A percentile compares a stretch with the other conserved stretches of the same genome.
Conservation (phyloP, 2,329 filamentous ascomycete genomes). For the Xylaria sp. region DNA sequence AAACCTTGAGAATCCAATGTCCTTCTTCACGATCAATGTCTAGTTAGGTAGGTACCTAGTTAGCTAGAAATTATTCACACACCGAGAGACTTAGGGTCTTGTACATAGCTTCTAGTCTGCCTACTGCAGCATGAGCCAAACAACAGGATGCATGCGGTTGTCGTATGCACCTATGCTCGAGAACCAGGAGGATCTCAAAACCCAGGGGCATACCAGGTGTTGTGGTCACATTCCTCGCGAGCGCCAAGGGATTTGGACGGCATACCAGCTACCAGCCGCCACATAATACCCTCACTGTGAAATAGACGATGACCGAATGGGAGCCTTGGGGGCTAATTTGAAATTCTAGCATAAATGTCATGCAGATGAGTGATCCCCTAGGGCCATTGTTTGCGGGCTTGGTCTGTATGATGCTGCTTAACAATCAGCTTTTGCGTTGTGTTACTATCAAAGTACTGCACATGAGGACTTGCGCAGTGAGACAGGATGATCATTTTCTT, state of each 20-base stretch:
- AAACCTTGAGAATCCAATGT: background rate
- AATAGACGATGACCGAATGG: constrained; percentile 24
- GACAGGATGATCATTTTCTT: constrained; percentile 10
- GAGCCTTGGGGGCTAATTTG: constrained; percentile 29
- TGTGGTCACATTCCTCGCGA: constrained; percentile 24
- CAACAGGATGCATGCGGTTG: constrained; percentile 26
- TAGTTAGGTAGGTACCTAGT: background rate
- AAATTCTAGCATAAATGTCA: constrained; percentile 22
- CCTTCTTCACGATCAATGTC: background rate
- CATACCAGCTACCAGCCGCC: constrained; percentile 1
- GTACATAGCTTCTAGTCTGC: background rate
- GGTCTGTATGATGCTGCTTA: constrained; percentile 18
- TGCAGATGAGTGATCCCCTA: constrained; percentile 12
- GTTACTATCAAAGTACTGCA: constrained; percentile 3
- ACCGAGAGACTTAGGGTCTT: background rate
- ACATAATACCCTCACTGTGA: constrained; percentile 12
- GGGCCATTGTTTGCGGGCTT: background rate
- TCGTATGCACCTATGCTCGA: constrained; percentile 30
- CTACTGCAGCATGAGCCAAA: constrained; percentile 1
- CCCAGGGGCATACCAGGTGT: constrained; percentile 21
- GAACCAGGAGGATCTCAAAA: constrained; percentile 23
- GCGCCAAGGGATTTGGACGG: constrained; percentile 18
- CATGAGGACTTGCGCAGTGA: constrained; percentile 5
- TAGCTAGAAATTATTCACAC: background rate
- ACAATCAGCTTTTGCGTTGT: constrained; percentile 20